Evolutionary conservation across 164 flowering plant species (phyloP).

Genomic region (Dillenia suffruticosa): DNA sequence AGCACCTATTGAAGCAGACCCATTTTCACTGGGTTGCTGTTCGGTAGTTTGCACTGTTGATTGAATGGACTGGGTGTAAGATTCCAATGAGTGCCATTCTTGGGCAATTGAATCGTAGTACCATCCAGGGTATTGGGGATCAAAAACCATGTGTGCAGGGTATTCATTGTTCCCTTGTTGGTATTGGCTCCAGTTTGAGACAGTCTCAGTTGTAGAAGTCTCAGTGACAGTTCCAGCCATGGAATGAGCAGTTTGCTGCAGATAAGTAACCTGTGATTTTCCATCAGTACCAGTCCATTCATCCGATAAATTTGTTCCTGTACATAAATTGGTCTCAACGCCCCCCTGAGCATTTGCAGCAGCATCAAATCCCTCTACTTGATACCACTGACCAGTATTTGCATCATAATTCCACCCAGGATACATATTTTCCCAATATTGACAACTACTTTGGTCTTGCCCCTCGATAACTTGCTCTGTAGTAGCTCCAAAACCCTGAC

Average conservation of each 20-base stretch:
- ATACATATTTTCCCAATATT: slow-evolving; percentile 73
- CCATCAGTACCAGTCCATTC: slow-evolving; percentile 28
- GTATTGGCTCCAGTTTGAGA: slow-evolving; percentile 43
- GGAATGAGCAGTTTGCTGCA: slow-evolving; percentile 62
- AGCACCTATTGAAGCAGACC: slow-evolving; percentile 18
- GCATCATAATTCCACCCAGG: slow-evolving; percentile 90
- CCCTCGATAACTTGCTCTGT: slow-evolving; percentile 18
- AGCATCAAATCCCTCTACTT: slow-evolving; percentile 45
- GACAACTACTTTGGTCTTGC: slow-evolving; percentile 41
- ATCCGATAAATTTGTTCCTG: slow-evolving; percentile 6
- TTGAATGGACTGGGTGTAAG: slow-evolving; percentile 36
- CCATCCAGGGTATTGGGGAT: slow-evolving; percentile 95
- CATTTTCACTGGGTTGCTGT: slow-evolving; percentile 39
- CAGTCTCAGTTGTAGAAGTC: slow-evolving; percentile 29
- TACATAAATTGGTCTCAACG: slow-evolving; percentile 11
- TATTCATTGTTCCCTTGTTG: slow-evolving; percentile 51
- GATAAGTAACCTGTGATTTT: slow-evolving; percentile 51
- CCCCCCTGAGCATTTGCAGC: slow-evolving; percentile 22
- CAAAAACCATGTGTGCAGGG: slow-evolving; percentile 86
- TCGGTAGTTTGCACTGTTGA: slow-evolving; percentile 23
- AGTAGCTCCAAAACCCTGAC: slow-evolving; percentile 23
- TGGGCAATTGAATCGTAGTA: slow-evolving; percentile 69
- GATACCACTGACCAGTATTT: slow-evolving; percentile 81
- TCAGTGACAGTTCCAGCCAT: slow-evolving; percentile 40
- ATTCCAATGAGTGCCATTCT: slow-evolving; percentile 71